A percentile compares a stretch with the other conserved stretches of the same genome.
Conservation (phyloP, 306 rosid species). For the Fragaria ananassa region DNA sequence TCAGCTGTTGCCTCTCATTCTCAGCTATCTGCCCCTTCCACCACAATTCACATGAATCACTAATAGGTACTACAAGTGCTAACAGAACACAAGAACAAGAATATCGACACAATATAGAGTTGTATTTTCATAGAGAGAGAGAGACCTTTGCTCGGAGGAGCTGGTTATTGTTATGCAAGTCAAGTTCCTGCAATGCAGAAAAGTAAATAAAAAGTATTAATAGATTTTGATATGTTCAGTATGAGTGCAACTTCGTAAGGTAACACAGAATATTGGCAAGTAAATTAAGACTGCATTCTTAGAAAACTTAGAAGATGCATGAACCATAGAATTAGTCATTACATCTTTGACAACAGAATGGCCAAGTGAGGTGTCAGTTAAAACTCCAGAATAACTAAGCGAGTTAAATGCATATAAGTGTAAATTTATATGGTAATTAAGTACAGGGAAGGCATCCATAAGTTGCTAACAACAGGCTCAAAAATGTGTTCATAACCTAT, state of each 20-base stretch:
- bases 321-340: background rate
- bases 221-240: background rate
- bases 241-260: background rate
- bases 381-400: background rate
- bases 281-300: background rate
- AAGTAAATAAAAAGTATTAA: background rate
- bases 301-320: background rate
- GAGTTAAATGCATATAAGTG: background rate
- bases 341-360: background rate
- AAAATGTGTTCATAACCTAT: background rate
- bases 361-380: background rate
- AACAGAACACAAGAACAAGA: background rate
- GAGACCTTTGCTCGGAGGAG: slow-evolving; percentile 80
- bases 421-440: no score
- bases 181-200: slow-evolving; percentile 61
- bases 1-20: slow-evolving; percentile 63
- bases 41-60: background rate
- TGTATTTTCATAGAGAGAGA: background rate
- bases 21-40: slow-evolving; percentile 65
- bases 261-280: background rate
- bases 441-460: background rate
- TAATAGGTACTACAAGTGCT: background rate
- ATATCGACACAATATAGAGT: background rate
- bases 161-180: slow-evolving; percentile 82
- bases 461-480: background rate